Percentiles rank a stretch among this genome's conserved stretches.
Evolutionary conservation across 345 rosid genomes (phyloP).

Genomic region (Camelina sativa): DNA sequence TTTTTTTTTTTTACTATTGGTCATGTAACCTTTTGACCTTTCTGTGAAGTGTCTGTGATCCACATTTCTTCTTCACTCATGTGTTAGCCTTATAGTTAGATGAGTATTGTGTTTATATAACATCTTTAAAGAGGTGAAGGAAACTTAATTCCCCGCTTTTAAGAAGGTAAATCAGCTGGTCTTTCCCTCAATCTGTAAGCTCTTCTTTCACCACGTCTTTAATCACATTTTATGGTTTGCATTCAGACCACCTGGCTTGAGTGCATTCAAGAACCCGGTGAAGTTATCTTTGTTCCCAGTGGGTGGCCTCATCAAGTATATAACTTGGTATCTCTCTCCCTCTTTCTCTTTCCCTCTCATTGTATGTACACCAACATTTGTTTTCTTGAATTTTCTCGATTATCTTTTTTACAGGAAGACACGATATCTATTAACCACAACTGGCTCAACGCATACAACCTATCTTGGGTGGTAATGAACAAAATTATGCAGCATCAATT

Average conservation of each 20-base stretch:
- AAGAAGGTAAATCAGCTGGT: conserved; percentile 55
- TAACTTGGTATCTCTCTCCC: conserved; percentile 63
- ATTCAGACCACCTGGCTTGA: conserved; percentile 84
- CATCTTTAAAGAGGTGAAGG: too few species aligned
- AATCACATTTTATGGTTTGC: conserved; percentile 6
- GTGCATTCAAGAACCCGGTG: conserved; percentile 74
- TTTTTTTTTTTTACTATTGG: too few species aligned
- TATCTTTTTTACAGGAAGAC: conserved; percentile 68
- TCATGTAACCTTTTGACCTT: too few species aligned
- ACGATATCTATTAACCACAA: conserved; percentile 93
- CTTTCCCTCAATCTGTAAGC: conserved; percentile 26
- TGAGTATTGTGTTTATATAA: too few species aligned
- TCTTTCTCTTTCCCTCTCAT: background rate
- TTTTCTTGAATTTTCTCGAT: background rate
- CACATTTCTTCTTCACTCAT: too few species aligned
- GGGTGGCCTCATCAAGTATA: conserved; percentile 99
- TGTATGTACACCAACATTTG: background rate
- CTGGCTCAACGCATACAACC: conserved; percentile 87
- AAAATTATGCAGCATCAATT: conserved; percentile 4
- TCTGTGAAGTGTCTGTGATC: too few species aligned
- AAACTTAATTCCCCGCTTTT: conserved; percentile 74
- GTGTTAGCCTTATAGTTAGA: too few species aligned
- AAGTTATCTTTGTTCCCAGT: conserved; percentile 85
- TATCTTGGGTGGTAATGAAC: conserved; percentile 91
- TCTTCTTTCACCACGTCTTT: conserved; percentile 4